Base-by-base conservation (phyloP, 208 protist genomes). In the Angomonas deanei region DNA sequence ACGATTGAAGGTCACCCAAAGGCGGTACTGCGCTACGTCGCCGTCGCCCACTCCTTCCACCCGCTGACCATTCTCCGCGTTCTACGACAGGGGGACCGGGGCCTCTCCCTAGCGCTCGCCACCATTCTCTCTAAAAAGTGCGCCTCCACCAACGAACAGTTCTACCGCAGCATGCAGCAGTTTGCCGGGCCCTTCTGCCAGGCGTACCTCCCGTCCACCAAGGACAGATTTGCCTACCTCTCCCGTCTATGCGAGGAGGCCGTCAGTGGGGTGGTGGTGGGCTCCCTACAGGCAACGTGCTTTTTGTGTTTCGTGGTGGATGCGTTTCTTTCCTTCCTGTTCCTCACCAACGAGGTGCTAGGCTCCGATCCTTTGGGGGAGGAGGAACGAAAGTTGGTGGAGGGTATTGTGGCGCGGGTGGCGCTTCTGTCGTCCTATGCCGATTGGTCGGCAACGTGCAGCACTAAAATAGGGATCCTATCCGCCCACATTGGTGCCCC, bases 31-130 rank as follows among this genome's bases (percentile, higher is more conserved):
- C 78, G 71, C 11, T 93, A 93, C 73, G 64, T 73, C 33, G 36
- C 58, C n/a, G 48, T 82, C 1, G 83, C 84, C 0, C 76, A 83
- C 58, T 84, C 87, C 3, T 32, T 91, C 4, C 87, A 93, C 61
- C 81, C 83, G 11, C 77, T 71, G 61, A 89, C 84, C 6, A 74
- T 84, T 19, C 66, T 88, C 4, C 61, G 34, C 8, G 55, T 79
- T 13, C 28, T 92, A 23, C 39, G 36, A 33, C 27, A 54, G 33
- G 38, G 61, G 2, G 50, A 54, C 34, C 38, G 28, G 5, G 69
- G 66, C 2, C 70, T 80, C 6, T 32, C 73, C 15, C 48, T 85
- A 0, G 69, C 74, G 19, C 13, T 82, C 28, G 81, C 77, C 5
- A 58, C 62, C 4, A 4, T 86, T 0, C 76, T 93, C 17, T 58